These are phyloP conservation scores for Phaeomoniella chlamydospora DNA, from an alignment of 2,329 filamentous ascomycete species.

Conservation along the genomic window DNA sequence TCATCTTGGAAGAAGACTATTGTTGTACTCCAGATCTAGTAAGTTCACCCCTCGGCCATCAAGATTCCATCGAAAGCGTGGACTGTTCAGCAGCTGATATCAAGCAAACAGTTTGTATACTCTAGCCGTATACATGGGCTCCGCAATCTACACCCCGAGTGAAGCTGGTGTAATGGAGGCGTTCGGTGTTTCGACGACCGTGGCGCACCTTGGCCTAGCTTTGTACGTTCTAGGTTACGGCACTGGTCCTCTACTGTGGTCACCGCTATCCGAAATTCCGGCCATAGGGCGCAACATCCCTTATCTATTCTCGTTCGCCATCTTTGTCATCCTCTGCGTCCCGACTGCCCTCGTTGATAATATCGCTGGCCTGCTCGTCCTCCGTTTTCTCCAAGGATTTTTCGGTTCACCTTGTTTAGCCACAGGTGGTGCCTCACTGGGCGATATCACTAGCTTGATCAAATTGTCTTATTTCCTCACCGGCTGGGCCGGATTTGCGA, in stretches of 20 bases:
- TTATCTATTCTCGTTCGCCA: constrained; percentile 52
- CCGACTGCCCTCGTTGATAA: constrained; percentile 49
- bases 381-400: constrained; percentile 52
- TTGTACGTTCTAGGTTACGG: constrained; percentile 13
- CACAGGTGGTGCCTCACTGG: constrained; percentile 33
- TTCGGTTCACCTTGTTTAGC: constrained; percentile 53
- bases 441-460: constrained; percentile 36
- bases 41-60: too few species aligned
- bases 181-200: constrained; percentile 7
- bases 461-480: constrained; percentile 44
- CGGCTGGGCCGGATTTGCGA: constrained; percentile 38
- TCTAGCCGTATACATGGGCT: constrained; percentile 12
- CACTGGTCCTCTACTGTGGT: constrained; percentile 26
- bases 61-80: too few species aligned
- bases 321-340: constrained; percentile 54
- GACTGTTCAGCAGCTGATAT: background rate
- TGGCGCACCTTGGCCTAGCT: constrained; percentile 9
- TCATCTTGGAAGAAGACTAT: constrained; percentile 9
- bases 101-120: constrained; percentile 7
- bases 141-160: constrained; percentile 11
- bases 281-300: constrained; percentile 52
- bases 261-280: constrained; percentile 53
- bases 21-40: constrained; percentile 12
- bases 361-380: constrained; percentile 48
- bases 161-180: constrained; percentile 8